A percentile compares a stretch with the other conserved stretches of the same genome.
Evolutionary conservation across 106 monocot species (phyloP).

Genomic region (Vanilla planifolia): DNA sequence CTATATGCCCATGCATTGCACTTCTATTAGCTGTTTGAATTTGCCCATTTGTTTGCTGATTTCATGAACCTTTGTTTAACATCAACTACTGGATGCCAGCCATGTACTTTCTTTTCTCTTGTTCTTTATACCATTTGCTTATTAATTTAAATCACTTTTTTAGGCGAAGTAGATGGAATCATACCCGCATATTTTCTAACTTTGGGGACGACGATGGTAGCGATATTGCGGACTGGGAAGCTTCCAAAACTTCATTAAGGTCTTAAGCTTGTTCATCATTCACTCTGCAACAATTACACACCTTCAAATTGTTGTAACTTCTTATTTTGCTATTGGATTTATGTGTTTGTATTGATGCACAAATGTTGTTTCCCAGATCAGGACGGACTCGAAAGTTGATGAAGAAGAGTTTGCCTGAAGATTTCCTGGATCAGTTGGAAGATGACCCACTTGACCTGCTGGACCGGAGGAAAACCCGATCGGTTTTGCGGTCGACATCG

Average conservation of each 20-base stretch:
- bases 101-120: too few species aligned
- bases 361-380: constrained; percentile 24
- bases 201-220: constrained; percentile 40
- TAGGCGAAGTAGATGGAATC: constrained; percentile 79
- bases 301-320: too few species aligned
- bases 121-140: too few species aligned
- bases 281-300: too few species aligned
- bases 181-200: constrained; percentile 72
- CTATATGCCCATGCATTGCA: too few species aligned
- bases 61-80: too few species aligned
- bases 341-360: not conserved
- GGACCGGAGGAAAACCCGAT: constrained; percentile 61
- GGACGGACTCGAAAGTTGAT: constrained; percentile 16
- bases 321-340: too few species aligned
- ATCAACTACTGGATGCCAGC: too few species aligned
- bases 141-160: constrained; percentile 2
- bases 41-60: too few species aligned
- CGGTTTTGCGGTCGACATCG: constrained; percentile 30
- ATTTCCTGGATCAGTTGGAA: constrained; percentile 32
- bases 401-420: constrained; percentile 39
- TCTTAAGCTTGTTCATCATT: too few species aligned
- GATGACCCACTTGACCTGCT: constrained; percentile 76
- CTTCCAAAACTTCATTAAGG: constrained; percentile 32
- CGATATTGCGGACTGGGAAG: constrained; percentile 26
- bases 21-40: too few species aligned